Evolutionary conservation across 2,329 filamentous ascomycete genomes (phyloP).

Genomic region (Colletotrichum sp.): DNA sequence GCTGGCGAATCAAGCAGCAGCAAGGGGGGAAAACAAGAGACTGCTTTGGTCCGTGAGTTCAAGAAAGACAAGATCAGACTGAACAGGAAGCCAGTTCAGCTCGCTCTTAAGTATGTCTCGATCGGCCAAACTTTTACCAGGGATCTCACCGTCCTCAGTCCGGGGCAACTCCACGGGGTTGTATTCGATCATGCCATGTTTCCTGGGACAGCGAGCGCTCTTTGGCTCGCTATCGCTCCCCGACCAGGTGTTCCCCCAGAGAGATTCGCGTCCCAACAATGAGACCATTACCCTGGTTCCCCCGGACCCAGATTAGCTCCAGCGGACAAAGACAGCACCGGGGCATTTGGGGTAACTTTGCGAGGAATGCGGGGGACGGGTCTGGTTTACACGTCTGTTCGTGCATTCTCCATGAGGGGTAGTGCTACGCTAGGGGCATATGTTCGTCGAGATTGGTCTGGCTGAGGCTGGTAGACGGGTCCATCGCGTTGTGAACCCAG

Average conservation of each 20-base stretch:
- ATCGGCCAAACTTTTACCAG: background rate
- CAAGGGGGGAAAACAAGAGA: background rate
- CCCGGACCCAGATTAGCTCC: background rate
- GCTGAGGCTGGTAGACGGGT: background rate
- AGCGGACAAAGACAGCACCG: constrained; percentile 9
- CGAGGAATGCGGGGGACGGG: background rate
- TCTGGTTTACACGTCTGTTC: background rate
- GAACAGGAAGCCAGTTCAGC: background rate
- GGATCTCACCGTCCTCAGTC: background rate
- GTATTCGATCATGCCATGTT: background rate
- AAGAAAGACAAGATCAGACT: background rate
- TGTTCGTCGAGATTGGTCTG: background rate
- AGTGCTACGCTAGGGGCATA: background rate
- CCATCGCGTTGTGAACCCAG: background rate
- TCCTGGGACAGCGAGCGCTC: background rate
- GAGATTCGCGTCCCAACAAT: background rate
- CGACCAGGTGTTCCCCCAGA: background rate
- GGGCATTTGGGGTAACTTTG: constrained; percentile 2
- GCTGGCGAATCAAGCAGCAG: background rate
- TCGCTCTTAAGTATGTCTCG: background rate
- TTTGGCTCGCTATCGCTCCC: background rate
- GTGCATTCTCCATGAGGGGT: background rate
- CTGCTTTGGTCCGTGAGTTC: background rate
- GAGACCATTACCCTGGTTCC: background rate
- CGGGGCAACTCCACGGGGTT: constrained; percentile 10